Evolutionary conservation across 306 rosid species (phyloP).

Genomic region (Corylus americana): DNA sequence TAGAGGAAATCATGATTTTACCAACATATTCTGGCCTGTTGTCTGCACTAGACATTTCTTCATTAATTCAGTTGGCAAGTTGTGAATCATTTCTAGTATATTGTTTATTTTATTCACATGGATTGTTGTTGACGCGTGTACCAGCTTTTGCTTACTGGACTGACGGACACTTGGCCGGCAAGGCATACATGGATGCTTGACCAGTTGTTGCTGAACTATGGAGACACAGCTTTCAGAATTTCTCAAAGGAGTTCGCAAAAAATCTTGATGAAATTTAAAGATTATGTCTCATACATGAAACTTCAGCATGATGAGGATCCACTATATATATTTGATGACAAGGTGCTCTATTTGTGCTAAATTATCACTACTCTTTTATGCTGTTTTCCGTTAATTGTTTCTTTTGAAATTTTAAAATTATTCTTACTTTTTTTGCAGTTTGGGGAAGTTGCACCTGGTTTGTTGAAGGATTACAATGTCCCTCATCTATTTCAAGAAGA

Average conservation of each 20-base stretch:
- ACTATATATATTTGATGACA: constrained; percentile 89
- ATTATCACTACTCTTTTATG: constrained; percentile 23
- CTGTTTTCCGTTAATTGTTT: constrained; percentile 21
- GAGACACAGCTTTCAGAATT: constrained; percentile 76
- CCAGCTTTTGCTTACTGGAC: constrained; percentile 76
- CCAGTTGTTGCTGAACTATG: constrained; percentile 60
- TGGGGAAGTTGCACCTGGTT: constrained; percentile 84
- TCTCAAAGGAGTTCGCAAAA: constrained; percentile 75
- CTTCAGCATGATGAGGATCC: constrained; percentile 97
- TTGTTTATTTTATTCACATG: constrained; percentile 25
- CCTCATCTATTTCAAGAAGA: constrained; percentile 94
- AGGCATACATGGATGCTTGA: constrained; percentile 80
- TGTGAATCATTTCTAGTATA: constrained; percentile 16
- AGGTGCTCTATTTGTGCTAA: constrained; percentile 49
- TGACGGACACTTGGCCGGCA: constrained; percentile 92
- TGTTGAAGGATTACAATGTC: constrained; percentile 83
- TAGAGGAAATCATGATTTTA: neutral
- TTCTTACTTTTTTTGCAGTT: constrained; percentile 57
- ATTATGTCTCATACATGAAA: constrained; percentile 75
- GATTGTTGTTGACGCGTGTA: constrained; percentile 29
- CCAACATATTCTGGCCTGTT: constrained; percentile 3
- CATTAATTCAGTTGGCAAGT: constrained; percentile 14
- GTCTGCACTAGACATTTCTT: constrained; percentile 19
- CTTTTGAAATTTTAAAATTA: constrained; percentile 23
- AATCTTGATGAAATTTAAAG: constrained; percentile 74